Percentiles rank a stretch among this genome's conserved stretches.
Conservation (phyloP, 164 flowering plant genomes). For the Hamamelis virginiana region DNA sequence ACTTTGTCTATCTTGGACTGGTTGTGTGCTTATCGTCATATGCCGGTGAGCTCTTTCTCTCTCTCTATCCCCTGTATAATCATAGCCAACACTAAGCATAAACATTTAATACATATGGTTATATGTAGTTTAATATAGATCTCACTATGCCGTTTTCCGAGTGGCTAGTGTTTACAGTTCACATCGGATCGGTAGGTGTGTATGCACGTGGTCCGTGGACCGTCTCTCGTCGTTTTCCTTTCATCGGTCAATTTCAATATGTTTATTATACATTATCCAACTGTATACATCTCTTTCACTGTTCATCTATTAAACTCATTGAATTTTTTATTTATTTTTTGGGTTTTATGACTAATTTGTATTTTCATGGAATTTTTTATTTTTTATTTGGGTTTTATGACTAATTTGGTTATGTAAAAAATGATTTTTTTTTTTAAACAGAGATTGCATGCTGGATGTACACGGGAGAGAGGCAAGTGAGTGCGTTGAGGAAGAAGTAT, state of each 20-base stretch:
- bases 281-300: background rate
- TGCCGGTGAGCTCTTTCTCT: constrained; percentile 55
- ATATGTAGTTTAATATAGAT: too few species aligned
- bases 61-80: background rate
- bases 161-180: constrained; percentile 17
- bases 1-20: constrained; percentile 88
- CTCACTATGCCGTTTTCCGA: background rate
- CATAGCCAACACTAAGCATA: too few species aligned
- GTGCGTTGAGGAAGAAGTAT: constrained; percentile 79
- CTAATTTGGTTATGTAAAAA: too few species aligned
- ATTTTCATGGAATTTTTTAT: background rate
- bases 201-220: constrained; percentile 47
- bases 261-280: constrained; percentile 8
- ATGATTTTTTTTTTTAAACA: constrained; percentile 22
- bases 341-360: too few species aligned
- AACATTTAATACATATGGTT: too few species aligned
- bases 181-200: constrained; percentile 11
- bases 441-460: constrained; percentile 99
- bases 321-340: background rate
- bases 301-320: background rate
- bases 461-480: constrained; percentile 92
- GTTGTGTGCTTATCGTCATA: constrained; percentile 88
- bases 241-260: constrained; percentile 30
- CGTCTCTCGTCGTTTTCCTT: constrained; percentile 18
- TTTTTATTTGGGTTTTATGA: background rate